These are phyloP conservation scores for Diaporthe citrichinensis DNA, from an alignment of 2,329 filamentous ascomycete species.

Conservation along the genomic window DNA sequence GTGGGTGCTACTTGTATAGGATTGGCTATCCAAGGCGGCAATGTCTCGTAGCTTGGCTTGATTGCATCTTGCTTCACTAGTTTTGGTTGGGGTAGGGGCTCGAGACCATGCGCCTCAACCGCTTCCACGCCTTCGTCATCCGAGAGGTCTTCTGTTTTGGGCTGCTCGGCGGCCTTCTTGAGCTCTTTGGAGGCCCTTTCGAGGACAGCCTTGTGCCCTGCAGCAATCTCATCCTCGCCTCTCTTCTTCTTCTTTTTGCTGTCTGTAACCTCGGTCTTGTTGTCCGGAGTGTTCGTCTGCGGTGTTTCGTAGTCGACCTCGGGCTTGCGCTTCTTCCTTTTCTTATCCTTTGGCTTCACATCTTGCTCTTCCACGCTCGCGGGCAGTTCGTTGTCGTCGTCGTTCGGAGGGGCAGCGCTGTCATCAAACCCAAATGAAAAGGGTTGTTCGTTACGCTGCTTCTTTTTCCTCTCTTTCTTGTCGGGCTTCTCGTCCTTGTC, in stretches of 20 bases:
- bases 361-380: not conserved
- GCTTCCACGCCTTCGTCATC: slow-evolving; percentile 49
- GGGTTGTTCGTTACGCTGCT: slow-evolving; percentile 42
- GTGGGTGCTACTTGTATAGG: slow-evolving; percentile 78
- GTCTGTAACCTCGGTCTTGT: not conserved
- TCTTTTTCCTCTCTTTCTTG: slow-evolving; percentile 69
- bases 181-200: slow-evolving; percentile 47
- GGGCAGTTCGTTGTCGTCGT: not conserved
- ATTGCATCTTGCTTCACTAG: slow-evolving; percentile 69
- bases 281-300: not conserved
- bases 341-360: slow-evolving; percentile 45
- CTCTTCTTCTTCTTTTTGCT: slow-evolving; percentile 11
- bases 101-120: slow-evolving; percentile 75
- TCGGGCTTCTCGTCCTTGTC: slow-evolving; percentile 55
- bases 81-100: slow-evolving; percentile 85
- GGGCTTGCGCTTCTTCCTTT: slow-evolving; percentile 1
- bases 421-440: slow-evolving; percentile 13
- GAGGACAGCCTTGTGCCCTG: slow-evolving; percentile 51
- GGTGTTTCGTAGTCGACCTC: not conserved
- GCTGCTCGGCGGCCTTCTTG: slow-evolving; percentile 51
- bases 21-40: slow-evolving; percentile 85
- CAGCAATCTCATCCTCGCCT: slow-evolving; percentile 47
- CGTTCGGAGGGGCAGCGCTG: no score
- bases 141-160: slow-evolving; percentile 48
- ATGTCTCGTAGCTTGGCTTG: slow-evolving; percentile 79